Base-by-base conservation (phyloP, 495 filamentous ascomycete genomes). In the Aspergillus bertholletiae region DNA sequence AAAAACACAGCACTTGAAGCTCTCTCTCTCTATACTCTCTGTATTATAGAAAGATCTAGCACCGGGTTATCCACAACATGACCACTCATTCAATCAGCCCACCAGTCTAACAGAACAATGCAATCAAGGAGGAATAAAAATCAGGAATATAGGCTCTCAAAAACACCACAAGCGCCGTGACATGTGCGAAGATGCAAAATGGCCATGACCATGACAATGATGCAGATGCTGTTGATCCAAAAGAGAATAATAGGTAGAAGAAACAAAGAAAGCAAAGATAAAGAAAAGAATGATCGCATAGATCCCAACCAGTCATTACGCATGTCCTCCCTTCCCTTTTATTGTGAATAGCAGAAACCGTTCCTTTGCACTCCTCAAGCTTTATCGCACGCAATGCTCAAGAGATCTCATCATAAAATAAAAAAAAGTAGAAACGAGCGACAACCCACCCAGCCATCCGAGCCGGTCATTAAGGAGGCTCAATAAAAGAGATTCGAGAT, bases 91-190 rank as follows among this genome's bases (percentile, higher is more conserved):
- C 13, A 15, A 15, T n/a, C 2, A 37, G 17, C 4, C 17, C 34
- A 37, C 13, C 34, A 37, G 32, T 35, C 2, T 18, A 37, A 23
- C 20, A 27, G n/a, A 18, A 46, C 26, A 46, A 37, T 37, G 34
- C 34, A 37, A 37, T n/a, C n/a, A n/a, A n/a, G n/a, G 17, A n/a
- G 34, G 12, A 37, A 15, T n/a, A 37, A 15, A 37, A 37, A 15
- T 9, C 7, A 34, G 27, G 9, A 13, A 34, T 2, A 34, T 11
- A 34, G 30, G 2, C 7, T 34, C 7, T 28, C 27, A 49, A 28
- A 54, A 62, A 66, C 59, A 60, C 63, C 59, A 47, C 40, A 53
- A 58, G 49, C 60, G 60, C 63, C 60, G 47, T 54, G 55, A 55
- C 57, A 66, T 63, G 64, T 66, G 60, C 46, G 49, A 47, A 55